A percentile compares a stretch with the other conserved stretches of the same genome.
Conservation (phyloP, 306 rosid species). For the Trifolium repens region DNA sequence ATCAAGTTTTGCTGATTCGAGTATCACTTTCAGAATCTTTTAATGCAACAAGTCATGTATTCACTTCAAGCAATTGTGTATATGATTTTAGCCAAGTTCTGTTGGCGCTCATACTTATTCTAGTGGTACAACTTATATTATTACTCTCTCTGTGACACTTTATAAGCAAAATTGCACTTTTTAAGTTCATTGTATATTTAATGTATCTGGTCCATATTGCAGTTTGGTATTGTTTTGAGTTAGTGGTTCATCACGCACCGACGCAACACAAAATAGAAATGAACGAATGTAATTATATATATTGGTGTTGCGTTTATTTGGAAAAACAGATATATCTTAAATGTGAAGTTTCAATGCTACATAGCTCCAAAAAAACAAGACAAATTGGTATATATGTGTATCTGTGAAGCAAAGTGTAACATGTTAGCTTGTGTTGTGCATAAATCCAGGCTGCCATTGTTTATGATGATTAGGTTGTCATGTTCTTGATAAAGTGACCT, state of each 20-base stretch:
- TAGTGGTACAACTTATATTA: not conserved
- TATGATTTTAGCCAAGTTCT: conserved; percentile 3
- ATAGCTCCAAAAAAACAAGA: not conserved
- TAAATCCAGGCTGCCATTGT: conserved; percentile 33
- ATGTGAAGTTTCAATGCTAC: not conserved
- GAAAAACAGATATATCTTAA: not conserved
- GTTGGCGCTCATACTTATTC: conserved; percentile 4
- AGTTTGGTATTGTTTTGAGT: conserved; percentile 9
- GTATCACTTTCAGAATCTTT: conserved; percentile 18
- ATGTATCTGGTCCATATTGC: too few species aligned
- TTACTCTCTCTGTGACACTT: not conserved
- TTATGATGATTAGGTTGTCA: conserved; percentile 32
- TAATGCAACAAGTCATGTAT: conserved; percentile 2
- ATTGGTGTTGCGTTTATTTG: not conserved
- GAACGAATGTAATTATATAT: not conserved
- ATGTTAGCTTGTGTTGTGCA: conserved; percentile 36
- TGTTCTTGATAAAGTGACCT: conserved; percentile 16
- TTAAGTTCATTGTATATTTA: too few species aligned
- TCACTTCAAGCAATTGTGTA: not conserved
- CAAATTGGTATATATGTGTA: conserved; percentile 30
- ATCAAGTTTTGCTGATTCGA: conserved; percentile 33
- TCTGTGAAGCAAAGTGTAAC: conserved; percentile 32
- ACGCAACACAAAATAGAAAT: not conserved
- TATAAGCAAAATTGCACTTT: too few species aligned
- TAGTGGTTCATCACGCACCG: not conserved